A percentile compares a stretch with the other conserved stretches of the same genome.
phyloP scores from a whole-genome alignment of 140 eudicot species.

The Erigeron philadelphicus region DNA sequence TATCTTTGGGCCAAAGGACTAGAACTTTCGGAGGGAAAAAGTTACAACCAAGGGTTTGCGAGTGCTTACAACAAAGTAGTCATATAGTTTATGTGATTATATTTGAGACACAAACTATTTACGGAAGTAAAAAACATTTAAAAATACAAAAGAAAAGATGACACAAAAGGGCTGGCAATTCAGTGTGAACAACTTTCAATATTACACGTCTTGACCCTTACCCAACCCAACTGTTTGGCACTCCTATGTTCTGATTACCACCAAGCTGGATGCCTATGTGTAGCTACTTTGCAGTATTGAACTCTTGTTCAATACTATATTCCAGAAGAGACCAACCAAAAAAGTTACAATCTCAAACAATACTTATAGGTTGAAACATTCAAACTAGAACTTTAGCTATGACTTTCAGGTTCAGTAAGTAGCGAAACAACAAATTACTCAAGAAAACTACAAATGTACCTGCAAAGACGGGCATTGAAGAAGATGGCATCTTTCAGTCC shows the following conservation, averaged over 20 bases:
- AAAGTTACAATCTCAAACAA: neutral
- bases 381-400: slow-evolving; percentile 3
- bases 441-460: slow-evolving; percentile 41
- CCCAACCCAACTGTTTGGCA: neutral
- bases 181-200: neutral
- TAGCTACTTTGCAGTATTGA: neutral
- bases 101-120: too few relatives aligned
- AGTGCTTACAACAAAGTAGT: too few relatives aligned
- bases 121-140: too few relatives aligned
- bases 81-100: too few relatives aligned
- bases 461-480: slow-evolving; percentile 47
- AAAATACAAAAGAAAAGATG: neutral
- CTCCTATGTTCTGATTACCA: neutral
- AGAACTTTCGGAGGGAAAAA: too few relatives aligned
- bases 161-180: neutral
- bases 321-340: neutral
- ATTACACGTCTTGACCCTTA: slow-evolving; percentile 4
- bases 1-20: neutral
- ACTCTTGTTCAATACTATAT: neutral
- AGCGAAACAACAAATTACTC: neutral
- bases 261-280: neutral
- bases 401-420: neutral
- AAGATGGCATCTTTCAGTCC: slow-evolving; percentile 75
- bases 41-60: too few relatives aligned
- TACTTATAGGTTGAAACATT: neutral